Evolutionary conservation across 371 early-diverging fungal species (phyloP).

Genomic region (Mortierella sp.): DNA sequence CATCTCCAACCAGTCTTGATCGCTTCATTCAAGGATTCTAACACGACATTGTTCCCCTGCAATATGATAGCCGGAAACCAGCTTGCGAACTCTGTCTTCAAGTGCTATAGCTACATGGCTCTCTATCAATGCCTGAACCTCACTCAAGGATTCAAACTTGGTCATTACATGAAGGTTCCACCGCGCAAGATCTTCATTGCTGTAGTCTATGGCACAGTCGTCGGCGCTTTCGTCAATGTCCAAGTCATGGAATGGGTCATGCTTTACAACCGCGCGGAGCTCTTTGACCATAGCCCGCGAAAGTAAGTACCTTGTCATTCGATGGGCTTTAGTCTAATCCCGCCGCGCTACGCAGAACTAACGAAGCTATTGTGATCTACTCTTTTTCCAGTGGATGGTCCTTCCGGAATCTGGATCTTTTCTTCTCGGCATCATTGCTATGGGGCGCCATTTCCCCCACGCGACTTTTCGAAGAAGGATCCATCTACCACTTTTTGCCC

Average conservation of each 20-base stretch:
- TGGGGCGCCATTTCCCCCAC: constrained; percentile 71
- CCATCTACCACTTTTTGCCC: constrained; percentile 61
- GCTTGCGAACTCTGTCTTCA: constrained; percentile 57
- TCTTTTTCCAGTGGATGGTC: too few relatives aligned
- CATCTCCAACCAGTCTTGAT: too few relatives aligned
- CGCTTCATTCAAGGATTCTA: too few relatives aligned
- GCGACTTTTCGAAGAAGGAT: constrained; percentile 66
- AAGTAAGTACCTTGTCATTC: constrained; percentile 32
- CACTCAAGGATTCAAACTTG: constrained; percentile 60
- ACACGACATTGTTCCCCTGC: too few relatives aligned
- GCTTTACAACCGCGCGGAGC: too few relatives aligned
- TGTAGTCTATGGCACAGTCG: constrained; percentile 54
- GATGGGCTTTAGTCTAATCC: constrained; percentile 22
- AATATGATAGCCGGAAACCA: constrained; percentile 65
- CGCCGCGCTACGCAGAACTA: constrained; percentile 15
- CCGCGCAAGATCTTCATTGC: constrained; percentile 54
- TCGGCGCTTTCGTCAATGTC: constrained; percentile 26
- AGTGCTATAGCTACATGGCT: constrained; percentile 61
- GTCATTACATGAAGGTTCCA: constrained; percentile 69
- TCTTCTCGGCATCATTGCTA: constrained; percentile 33
- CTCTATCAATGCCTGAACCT: constrained; percentile 58
- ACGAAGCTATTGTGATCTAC: too few relatives aligned
- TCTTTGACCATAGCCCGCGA: too few relatives aligned
- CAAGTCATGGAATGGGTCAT: too few relatives aligned
- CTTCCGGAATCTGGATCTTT: too few relatives aligned